Evolutionary conservation across 2,329 filamentous ascomycete species (phyloP).

Genomic region (Geosmithia flava): DNA sequence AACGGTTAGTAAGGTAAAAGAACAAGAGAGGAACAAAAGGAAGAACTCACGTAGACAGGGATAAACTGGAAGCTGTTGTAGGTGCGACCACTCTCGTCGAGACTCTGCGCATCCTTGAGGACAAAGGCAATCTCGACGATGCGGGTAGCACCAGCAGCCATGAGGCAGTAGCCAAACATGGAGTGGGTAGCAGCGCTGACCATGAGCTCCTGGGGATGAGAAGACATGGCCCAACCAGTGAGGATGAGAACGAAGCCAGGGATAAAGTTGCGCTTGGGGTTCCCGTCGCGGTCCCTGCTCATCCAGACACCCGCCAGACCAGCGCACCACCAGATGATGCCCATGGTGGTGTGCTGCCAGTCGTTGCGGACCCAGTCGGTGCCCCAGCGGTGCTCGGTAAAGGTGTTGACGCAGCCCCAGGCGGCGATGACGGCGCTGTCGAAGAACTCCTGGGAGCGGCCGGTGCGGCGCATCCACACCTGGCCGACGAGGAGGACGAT

Average conservation of each 20-base stretch:
- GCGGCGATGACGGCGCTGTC: constrained; percentile 82
- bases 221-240: constrained; percentile 92
- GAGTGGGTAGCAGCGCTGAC: constrained; percentile 80
- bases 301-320: constrained; percentile 89
- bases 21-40: background rate
- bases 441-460: constrained; percentile 92
- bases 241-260: constrained; percentile 83
- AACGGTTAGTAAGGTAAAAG: background rate
- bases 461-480: constrained; percentile 68
- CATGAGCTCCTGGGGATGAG: constrained; percentile 73
- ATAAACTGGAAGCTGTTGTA: constrained; percentile 49
- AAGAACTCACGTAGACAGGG: constrained; percentile 40
- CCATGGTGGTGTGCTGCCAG: constrained; percentile 98
- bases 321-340: constrained; percentile 96
- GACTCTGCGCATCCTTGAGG: constrained; percentile 55
- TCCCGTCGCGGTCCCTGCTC: constrained; percentile 68
- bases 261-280: constrained; percentile 84
- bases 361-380: constrained; percentile 82
- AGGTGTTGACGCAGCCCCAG: constrained; percentile 97
- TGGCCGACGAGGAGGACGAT: constrained; percentile 83
- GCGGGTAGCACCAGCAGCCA: constrained; percentile 73
- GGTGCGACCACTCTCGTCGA: constrained; percentile 56
- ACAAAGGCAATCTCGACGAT: constrained; percentile 90
- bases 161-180: constrained; percentile 89
- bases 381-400: constrained; percentile 95